Evolutionary conservation across 495 filamentous ascomycete genomes (phyloP), one percentile per base, ranked within the genome.

Genomic region (Massariosphaeria phaeospora): DNA sequence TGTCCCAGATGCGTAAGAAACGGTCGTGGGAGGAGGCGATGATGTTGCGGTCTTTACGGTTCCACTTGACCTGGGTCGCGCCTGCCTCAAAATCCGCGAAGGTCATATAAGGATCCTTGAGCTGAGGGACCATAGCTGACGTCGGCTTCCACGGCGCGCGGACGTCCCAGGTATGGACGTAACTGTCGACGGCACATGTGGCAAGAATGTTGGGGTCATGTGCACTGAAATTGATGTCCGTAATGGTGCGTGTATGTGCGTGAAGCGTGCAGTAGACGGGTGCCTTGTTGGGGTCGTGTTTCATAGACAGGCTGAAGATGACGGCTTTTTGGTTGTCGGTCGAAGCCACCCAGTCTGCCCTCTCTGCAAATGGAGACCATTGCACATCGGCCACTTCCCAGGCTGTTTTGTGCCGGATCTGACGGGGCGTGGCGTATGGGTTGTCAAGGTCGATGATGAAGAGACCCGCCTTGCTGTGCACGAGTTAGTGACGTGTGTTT

Each of bases 321-420:
- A 97, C 75, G 20, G 91, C 93, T 66, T 94, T 94, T 66, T 95
- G 90, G 64, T 96, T 96, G 24, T 88, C 89, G 2, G 91, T 95
- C 38, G 88, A 95, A 21, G 85, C 89, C 20, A 97, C 86, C 91
- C 91, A 96, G 60, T 86, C 88, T 62, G 95, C 85, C 39, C 91
- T 80, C 7, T 81, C 82, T 9, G 90, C 85, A 60, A 96, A 95
- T 12, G 91, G 91, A 4, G 88, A 95, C 91, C 91, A 97, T 70
- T 97, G 91, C 34, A 97, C 91, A 69, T 97, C 91, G n/a, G 91
- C 89, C 3, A 97, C 91, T 45, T 94, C 83, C 89, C 91, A 96
- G n/a, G 86, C 84, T 7, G 88, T 84, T 31, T 87, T 84, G 67
- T 96, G 87, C 55, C 84, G 83, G 23, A 97, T 81, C 64, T 91